Conservation (phyloP, 192 early-diverging fungal genomes). For the Coemansia sp. region DNA sequence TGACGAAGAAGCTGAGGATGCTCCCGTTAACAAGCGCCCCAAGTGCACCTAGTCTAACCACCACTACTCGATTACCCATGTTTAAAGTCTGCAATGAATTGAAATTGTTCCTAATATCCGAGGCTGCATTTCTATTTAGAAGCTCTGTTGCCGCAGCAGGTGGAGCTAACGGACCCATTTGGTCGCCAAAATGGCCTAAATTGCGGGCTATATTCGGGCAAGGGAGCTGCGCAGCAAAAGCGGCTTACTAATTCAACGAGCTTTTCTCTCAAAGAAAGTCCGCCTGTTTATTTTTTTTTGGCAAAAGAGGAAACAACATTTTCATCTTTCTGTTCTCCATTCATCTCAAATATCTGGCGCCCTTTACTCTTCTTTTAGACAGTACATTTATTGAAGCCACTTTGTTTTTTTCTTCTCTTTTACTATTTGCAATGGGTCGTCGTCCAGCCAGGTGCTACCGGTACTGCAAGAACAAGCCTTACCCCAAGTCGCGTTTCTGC, state of each 20-base stretch:
- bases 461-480: conserved; percentile 99
- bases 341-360: not conserved
- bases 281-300: not conserved
- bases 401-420: too few relatives aligned
- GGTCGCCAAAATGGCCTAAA: not conserved
- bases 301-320: not conserved
- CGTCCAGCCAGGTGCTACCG: conserved; percentile 99
- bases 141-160: not conserved
- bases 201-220: not conserved
- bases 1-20: conserved; percentile 40
- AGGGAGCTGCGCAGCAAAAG: not conserved
- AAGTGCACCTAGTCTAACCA: conserved; percentile 16
- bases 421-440: conserved; percentile 80
- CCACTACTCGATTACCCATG: not conserved
- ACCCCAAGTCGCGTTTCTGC: conserved; percentile 97
- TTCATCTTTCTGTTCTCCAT: not conserved
- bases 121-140: too few relatives aligned
- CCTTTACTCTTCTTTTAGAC: not conserved
- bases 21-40: conserved; percentile 37
- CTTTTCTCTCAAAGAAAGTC: not conserved
- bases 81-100: not conserved
- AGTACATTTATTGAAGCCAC: not conserved
- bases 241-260: not conserved
- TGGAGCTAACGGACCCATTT: not conserved
- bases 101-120: not conserved